Evolutionary conservation across 495 filamentous ascomycete species (phyloP).

Genomic region (Xylaria nigripes): DNA sequence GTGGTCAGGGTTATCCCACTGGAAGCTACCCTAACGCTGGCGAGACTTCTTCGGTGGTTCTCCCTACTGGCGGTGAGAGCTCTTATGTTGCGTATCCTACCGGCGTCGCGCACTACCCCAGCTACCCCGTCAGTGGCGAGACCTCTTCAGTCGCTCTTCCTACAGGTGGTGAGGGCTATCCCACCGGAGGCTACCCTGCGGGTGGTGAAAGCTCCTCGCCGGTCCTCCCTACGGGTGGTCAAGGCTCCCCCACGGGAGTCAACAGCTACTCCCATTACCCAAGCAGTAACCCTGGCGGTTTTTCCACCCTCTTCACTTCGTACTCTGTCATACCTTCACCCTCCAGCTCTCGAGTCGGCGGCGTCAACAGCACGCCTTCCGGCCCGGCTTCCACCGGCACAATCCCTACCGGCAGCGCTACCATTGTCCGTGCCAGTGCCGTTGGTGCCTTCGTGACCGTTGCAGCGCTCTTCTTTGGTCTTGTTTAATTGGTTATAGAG

Average conservation of each 20-base stretch:
- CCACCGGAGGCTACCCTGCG: no score
- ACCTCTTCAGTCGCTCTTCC: no score
- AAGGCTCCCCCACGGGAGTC: not conserved
- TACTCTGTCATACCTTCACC: no score
- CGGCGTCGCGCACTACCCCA: not conserved
- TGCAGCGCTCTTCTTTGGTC: slow-evolving; percentile 19
- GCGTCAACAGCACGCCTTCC: no score
- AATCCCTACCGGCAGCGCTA: slow-evolving; percentile 19
- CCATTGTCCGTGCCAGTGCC: slow-evolving; percentile 13
- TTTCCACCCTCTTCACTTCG: no score
- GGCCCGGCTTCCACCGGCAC: slow-evolving; percentile 6
- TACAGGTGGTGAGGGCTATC: no score
- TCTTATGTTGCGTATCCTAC: not conserved
- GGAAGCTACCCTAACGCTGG: not conserved
- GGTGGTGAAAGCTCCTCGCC: not conserved
- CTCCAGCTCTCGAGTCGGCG: no score
- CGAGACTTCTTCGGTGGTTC: not conserved
- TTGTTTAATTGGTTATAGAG: slow-evolving; percentile 16
- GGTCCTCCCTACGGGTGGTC: not conserved
- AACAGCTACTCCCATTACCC: no score
- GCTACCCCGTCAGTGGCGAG: slow-evolving; percentile 1
- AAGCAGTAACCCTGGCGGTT: no score
- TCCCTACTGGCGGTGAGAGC: not conserved
- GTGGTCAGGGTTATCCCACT: not conserved
- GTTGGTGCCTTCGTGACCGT: slow-evolving; percentile 16